phyloP scores from a whole-genome alignment of 1,139 yeast genomes.

The Pichia sorboxylosa region DNA sequence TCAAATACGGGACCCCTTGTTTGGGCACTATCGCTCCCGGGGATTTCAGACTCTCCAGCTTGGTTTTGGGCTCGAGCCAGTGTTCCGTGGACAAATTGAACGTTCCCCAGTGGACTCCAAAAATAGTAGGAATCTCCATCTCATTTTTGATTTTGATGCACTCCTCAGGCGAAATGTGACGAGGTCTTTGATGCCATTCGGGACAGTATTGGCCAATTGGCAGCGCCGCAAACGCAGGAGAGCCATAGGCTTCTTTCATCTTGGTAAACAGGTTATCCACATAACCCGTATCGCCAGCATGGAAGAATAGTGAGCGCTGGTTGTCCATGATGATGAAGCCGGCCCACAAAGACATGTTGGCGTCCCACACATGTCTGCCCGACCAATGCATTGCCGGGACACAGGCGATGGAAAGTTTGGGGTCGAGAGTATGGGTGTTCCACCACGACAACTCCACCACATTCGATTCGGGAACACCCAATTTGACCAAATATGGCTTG shows the following conservation, averaged over 20 bases:
- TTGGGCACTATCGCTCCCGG: too few relatives aligned
- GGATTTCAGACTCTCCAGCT: too few relatives aligned
- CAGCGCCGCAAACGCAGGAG: conserved; percentile 55
- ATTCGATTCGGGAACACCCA: conserved; percentile 36
- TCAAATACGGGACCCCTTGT: too few relatives aligned
- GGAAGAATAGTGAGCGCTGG: conserved; percentile 64
- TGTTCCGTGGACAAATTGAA: conserved; percentile 82
- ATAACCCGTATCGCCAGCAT: conserved; percentile 94
- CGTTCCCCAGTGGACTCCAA: conserved; percentile 96
- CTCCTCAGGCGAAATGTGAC: conserved; percentile 79
- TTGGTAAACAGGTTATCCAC: conserved; percentile 55
- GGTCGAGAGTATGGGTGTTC: conserved; percentile 40
- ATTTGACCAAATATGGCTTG: conserved; percentile 42
- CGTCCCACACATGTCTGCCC: conserved; percentile 66
- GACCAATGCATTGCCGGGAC: conserved; percentile 99
- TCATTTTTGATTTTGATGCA: conserved; percentile 58
- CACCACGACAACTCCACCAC: conserved; percentile 84
- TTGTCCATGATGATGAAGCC: conserved; percentile 61
- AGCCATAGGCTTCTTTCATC: conserved; percentile 54
- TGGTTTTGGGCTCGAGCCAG: conserved; percentile 66
- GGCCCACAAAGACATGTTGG: conserved; percentile 80
- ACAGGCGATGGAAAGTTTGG: conserved; percentile 68
- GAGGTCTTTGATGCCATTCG: conserved; percentile 83
- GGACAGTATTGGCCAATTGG: conserved; percentile 97
- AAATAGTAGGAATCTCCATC: conserved; percentile 46